Percentiles rank a stretch among this genome's conserved stretches.
These are phyloP conservation scores for Solanum paucissectum DNA, from an alignment of 257 asterid species.

Conservation along the genomic window DNA sequence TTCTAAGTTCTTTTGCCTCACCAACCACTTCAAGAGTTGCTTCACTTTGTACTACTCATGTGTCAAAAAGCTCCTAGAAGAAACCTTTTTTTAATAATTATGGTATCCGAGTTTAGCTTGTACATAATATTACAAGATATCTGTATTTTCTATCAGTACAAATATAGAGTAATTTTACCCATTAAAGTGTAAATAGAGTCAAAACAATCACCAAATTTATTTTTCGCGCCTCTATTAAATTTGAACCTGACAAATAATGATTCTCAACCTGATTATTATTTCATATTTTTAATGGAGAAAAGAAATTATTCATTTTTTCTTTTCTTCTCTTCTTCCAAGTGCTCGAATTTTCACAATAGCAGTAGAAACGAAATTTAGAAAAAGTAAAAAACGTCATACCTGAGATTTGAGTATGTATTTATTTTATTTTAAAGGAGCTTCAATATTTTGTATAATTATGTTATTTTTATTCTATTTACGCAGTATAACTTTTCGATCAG, in stretches of 20 bases:
- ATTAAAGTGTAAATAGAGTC: not conserved
- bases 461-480: not conserved
- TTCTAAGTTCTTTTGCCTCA: constrained; percentile 2
- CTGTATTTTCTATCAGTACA: not conserved
- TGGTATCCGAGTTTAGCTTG: not conserved
- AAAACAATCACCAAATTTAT: not conserved
- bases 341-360: constrained; percentile 7
- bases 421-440: not conserved
- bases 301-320: not conserved
- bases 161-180: not conserved
- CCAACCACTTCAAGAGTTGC: constrained; percentile 16
- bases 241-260: not conserved
- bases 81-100: not conserved
- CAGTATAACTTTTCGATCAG: not conserved
- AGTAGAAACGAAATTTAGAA: not conserved
- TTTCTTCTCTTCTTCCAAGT: not conserved
- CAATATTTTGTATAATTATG: not conserved
- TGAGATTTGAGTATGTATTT: not conserved
- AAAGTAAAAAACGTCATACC: not conserved
- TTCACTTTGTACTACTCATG: not conserved
- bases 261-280: not conserved
- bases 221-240: not conserved
- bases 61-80: constrained; percentile 15
- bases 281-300: no score
- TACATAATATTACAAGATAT: not conserved